phyloP scores from a whole-genome alignment of 176 grass and related monocot species.

The Poa pratensis region DNA sequence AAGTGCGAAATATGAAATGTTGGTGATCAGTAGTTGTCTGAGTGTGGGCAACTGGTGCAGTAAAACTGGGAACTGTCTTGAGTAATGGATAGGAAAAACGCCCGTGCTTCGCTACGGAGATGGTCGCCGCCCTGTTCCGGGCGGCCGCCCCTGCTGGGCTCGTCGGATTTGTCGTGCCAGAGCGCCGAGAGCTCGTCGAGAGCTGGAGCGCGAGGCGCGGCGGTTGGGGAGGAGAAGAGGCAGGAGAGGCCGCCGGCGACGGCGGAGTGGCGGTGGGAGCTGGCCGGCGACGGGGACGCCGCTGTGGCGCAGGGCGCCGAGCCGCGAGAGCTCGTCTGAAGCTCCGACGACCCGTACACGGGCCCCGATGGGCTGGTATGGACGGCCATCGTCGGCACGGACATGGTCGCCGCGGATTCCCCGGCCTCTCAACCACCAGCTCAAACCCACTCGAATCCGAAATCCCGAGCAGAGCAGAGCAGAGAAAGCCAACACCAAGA shows the following conservation, averaged over 20 bases:
- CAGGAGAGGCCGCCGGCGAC: constrained; percentile 69
- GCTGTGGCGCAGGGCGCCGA: constrained; percentile 38
- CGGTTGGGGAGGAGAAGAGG: constrained; percentile 74
- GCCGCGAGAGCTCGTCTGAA: constrained; percentile 53
- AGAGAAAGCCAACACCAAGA: neutral
- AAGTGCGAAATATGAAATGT: too few species aligned
- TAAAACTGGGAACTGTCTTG: too few species aligned
- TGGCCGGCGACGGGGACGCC: constrained; percentile 30
- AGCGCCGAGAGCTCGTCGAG: constrained; percentile 48
- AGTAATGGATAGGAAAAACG: too few species aligned
- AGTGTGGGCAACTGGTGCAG: too few species aligned
- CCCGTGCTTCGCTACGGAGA: too few species aligned
- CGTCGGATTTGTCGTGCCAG: constrained; percentile 73
- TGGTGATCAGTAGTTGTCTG: too few species aligned
- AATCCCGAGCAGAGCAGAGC: neutral
- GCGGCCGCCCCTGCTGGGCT: constrained; percentile 25
- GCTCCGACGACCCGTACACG: constrained; percentile 53
- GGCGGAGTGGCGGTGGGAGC: constrained; percentile 48
- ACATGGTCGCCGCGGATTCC: constrained; percentile 52
- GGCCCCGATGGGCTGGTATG: constrained; percentile 59
- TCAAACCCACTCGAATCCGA: neutral
- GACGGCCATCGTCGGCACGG: constrained; percentile 74
- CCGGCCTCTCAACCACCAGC: constrained; percentile 7
- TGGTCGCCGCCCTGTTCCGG: too few species aligned
- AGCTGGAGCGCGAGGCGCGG: constrained; percentile 37